Conservation (phyloP, 441 rosid species). For the Adansonia grandidieri region DNA sequence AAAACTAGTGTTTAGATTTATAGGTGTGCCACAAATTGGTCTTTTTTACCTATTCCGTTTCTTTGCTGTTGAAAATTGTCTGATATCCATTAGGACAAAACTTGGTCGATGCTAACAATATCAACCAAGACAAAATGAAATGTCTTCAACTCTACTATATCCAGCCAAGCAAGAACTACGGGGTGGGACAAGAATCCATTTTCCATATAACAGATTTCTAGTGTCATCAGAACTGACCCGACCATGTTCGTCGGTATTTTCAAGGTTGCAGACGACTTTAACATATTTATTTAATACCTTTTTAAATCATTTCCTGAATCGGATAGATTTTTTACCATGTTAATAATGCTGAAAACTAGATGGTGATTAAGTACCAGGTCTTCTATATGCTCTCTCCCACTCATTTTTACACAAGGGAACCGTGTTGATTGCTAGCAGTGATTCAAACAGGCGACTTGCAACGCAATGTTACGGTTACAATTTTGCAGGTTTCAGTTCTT, state of each 20-base stretch:
- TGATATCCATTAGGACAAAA: neutral
- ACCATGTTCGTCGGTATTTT: neutral
- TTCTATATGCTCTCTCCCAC: neutral
- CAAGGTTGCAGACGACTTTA: neutral
- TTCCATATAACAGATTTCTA: neutral
- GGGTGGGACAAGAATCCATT: neutral
- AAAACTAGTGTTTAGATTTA: slow-evolving; percentile 12
- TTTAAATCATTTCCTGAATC: neutral
- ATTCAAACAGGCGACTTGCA: neutral
- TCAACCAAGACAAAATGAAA: neutral
- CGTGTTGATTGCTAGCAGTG: neutral
- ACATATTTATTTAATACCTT: neutral
- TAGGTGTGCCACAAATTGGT: neutral
- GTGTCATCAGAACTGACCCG: neutral
- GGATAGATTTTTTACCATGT: neutral
- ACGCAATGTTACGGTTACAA: neutral
- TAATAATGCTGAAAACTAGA: neutral
- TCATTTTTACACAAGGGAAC: no score
- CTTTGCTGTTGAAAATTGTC: slow-evolving; percentile 20
- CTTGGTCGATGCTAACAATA: slow-evolving; percentile 14
- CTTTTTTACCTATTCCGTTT: neutral
- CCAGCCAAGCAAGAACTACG: slow-evolving; percentile 12
- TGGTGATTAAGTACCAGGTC: neutral
- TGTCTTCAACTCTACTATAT: neutral
- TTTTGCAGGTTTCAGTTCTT: no score